A percentile compares a stretch with the other conserved stretches of the same genome.
Conservation (phyloP, 306 rosid species). For the Fagus sylvatica region DNA sequence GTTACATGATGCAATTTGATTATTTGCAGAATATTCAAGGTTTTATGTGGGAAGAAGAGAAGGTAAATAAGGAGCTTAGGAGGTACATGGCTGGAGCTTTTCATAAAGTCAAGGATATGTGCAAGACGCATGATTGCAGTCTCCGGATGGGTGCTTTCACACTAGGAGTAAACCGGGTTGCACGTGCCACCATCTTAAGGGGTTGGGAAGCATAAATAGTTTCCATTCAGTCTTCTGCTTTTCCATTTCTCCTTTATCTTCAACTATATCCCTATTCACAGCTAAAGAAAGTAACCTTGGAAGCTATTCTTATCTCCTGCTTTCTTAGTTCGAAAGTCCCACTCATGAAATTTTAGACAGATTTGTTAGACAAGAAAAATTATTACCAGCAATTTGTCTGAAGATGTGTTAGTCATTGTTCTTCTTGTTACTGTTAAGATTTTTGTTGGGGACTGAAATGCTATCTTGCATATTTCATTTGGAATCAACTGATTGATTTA, state of each 20-base stretch:
- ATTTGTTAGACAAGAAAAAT: not conserved
- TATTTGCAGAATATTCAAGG: slow-evolving; percentile 53
- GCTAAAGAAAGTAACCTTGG: not conserved
- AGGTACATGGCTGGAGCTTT: slow-evolving; percentile 58
- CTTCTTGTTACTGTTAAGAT: not conserved
- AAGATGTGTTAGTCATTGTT: not conserved
- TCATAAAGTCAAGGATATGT: slow-evolving; percentile 49
- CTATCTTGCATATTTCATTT: not conserved
- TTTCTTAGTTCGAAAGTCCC: not conserved
- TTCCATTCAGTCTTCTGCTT: slow-evolving; percentile 13
- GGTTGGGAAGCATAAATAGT: slow-evolving; percentile 57
- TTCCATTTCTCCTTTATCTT: not conserved
- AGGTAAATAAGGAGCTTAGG: slow-evolving; percentile 53
- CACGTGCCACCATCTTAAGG: slow-evolving; percentile 53
- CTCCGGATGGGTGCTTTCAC: slow-evolving; percentile 68
- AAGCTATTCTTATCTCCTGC: slow-evolving; percentile 3
- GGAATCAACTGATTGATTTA: not conserved
- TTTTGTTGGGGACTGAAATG: not conserved
- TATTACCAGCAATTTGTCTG: not conserved
- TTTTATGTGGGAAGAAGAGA: slow-evolving; percentile 61
- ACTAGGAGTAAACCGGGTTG: slow-evolving; percentile 54
- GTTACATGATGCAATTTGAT: not conserved
- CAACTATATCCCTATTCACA: not conserved
- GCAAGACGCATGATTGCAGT: slow-evolving; percentile 53
- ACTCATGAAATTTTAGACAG: too few relatives aligned